A percentile compares a stretch with the other conserved stretches of the same genome.
phyloP scores from a whole-genome alignment of 495 filamentous ascomycete genomes.

The Ramalina intermedia region DNA sequence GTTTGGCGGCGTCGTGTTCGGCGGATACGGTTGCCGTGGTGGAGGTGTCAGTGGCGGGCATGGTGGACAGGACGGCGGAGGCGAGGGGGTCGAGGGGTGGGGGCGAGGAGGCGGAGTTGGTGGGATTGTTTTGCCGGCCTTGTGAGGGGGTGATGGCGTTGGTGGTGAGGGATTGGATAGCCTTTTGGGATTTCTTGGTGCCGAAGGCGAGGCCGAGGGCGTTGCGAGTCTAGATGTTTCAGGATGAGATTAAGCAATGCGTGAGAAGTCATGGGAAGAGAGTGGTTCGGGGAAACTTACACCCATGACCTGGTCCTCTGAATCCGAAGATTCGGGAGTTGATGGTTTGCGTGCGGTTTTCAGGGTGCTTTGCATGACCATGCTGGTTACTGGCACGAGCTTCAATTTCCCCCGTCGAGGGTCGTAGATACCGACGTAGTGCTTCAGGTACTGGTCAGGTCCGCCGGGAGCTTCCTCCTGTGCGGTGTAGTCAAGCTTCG shows the following conservation, averaged over 20 bases:
- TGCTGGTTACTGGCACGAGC: constrained; percentile 59
- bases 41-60: constrained; percentile 44
- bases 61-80: constrained; percentile 45
- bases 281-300: background rate
- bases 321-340: background rate
- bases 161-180: constrained; percentile 56
- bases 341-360: constrained; percentile 22
- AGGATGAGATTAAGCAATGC: background rate
- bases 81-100: constrained; percentile 40
- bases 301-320: constrained; percentile 1
- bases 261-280: background rate
- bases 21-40: constrained; percentile 47
- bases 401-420: constrained; percentile 55
- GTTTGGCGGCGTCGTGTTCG: constrained; percentile 53
- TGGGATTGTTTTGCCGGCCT: constrained; percentile 21
- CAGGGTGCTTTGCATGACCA: constrained; percentile 53
- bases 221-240: constrained; percentile 33
- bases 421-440: constrained; percentile 82
- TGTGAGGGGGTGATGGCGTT: constrained; percentile 51
- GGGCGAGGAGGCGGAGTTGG: constrained; percentile 17
- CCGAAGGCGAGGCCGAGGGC: constrained; percentile 81
- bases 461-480: constrained; percentile 52
- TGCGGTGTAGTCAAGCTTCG: constrained; percentile 66
- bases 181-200: constrained; percentile 85
- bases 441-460: constrained; percentile 52